Conservation (phyloP, 2,329 filamentous ascomycete genomes). For the Grosmannia serpens region DNA sequence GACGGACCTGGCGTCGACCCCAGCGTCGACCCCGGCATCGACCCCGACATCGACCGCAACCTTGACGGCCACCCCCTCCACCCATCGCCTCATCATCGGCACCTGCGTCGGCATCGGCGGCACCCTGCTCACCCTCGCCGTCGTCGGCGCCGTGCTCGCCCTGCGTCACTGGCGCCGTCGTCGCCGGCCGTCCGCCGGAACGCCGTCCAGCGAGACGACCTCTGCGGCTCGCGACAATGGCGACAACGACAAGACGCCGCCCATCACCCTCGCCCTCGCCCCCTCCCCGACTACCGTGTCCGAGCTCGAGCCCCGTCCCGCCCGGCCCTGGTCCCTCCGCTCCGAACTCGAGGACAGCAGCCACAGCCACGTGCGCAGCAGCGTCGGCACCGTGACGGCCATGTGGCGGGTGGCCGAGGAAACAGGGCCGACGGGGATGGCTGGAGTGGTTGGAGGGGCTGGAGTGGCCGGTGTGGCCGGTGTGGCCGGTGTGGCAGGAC, state of each 20-base stretch:
- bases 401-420: too few species aligned
- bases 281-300: not conserved
- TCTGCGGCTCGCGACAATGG: not conserved
- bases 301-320: constrained; percentile 9
- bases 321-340: constrained; percentile 13
- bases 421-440: too few species aligned
- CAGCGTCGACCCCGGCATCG: not conserved
- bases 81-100: constrained; percentile 16
- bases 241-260: not conserved
- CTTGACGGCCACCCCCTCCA: not conserved
- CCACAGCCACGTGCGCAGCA: not conserved
- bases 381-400: not conserved
- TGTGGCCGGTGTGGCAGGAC: too few species aligned
- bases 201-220: not conserved
- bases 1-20: too few species aligned
- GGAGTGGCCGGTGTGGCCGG: too few species aligned
- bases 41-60: not conserved
- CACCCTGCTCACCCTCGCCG: not conserved
- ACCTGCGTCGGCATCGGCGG: constrained; percentile 4
- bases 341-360: constrained; percentile 11
- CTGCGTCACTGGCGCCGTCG: not conserved
- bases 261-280: not conserved
- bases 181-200: not conserved
- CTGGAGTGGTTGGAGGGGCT: too few species aligned
- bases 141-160: not conserved